phyloP scores from a whole-genome alignment of 1,284 basidiomycete genomes.

The Leccinum pallidistipes region DNA sequence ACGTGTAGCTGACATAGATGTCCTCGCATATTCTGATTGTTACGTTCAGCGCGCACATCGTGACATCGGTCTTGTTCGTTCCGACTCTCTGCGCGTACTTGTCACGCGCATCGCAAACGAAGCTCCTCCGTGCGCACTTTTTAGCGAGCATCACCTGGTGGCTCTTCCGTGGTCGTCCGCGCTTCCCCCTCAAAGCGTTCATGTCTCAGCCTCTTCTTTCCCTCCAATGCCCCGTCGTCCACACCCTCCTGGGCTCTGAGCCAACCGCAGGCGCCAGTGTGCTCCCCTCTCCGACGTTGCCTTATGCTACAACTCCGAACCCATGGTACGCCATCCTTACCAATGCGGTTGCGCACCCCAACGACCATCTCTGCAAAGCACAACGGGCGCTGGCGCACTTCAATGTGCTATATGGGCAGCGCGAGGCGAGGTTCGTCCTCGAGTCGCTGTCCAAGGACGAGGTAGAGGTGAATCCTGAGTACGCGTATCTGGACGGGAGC shows the following conservation, averaged over 20 bases:
- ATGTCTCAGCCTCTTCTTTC: conserved; percentile 28
- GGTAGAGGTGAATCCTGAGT: conserved; percentile 27
- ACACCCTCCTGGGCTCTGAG: conserved; percentile 24
- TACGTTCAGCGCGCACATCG: conserved; percentile 9
- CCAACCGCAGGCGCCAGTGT: conserved; percentile 34
- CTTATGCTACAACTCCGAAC: conserved; percentile 28
- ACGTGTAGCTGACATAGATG: conserved; percentile 6
- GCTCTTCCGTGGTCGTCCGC: conserved; percentile 36
- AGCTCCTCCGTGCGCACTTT: conserved; percentile 35
- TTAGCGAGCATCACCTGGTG: conserved; percentile 37
- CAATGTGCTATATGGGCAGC: conserved; percentile 47
- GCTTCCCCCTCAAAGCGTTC: conserved; percentile 28
- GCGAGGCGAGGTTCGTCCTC: conserved; percentile 37
- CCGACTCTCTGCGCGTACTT: conserved; percentile 34
- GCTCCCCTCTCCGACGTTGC: conserved; percentile 28
- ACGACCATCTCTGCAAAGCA: conserved; percentile 63
- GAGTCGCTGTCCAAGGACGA: conserved; percentile 23
- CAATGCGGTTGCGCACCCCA: conserved; percentile 39
- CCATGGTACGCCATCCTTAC: conserved; percentile 35
- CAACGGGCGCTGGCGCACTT: conserved; percentile 59
- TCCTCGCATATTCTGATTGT: neutral
- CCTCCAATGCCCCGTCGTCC: conserved; percentile 15
- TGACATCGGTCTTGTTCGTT: conserved; percentile 37
- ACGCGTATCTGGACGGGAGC: conserved; percentile 56
- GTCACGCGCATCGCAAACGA: conserved; percentile 27